Conservation (phyloP, 2,329 filamentous ascomycete genomes). For the Monilinia fructicola region DNA sequence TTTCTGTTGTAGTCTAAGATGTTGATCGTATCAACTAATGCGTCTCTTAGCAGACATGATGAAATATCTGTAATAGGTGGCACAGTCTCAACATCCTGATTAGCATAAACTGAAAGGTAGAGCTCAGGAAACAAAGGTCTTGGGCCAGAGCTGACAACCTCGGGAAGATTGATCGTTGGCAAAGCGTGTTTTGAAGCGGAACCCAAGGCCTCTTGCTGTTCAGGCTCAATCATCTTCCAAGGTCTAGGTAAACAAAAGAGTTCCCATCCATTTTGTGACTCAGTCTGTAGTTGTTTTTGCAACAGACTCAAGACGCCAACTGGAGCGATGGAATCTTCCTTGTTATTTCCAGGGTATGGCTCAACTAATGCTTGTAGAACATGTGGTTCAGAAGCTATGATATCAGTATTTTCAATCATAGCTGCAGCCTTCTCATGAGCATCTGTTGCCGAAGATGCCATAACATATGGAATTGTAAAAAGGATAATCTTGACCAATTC, state of each 20-base stretch:
- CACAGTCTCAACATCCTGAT: conserved; percentile 86
- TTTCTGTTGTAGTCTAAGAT: conserved; percentile 90
- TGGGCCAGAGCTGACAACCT: conserved; percentile 70
- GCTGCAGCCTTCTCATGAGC: conserved; percentile 73
- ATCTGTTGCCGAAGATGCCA: conserved; percentile 69
- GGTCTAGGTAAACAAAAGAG: conserved; percentile 67
- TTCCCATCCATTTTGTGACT: conserved; percentile 73
- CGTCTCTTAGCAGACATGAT: conserved; percentile 80
- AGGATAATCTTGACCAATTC: conserved; percentile 97
- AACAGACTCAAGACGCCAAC: conserved; percentile 77
- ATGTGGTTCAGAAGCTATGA: conserved; percentile 87
- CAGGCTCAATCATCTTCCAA: conserved; percentile 62
- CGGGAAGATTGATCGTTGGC: conserved; percentile 73
- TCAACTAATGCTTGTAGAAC: conserved; percentile 82
- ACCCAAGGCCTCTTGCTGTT: conserved; percentile 59
- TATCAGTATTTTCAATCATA: conserved; percentile 89
- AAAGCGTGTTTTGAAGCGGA: conserved; percentile 71
- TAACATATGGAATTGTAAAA: conserved; percentile 86
- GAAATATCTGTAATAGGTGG: conserved; percentile 74
- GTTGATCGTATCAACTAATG: conserved; percentile 89
- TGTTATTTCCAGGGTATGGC: conserved; percentile 69
- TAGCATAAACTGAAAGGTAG: conserved; percentile 87
- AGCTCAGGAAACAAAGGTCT: conserved; percentile 85
- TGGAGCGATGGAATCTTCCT: conserved; percentile 60
- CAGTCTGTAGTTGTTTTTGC: conserved; percentile 80